Conservation (phyloP, 1,284 basidiomycete genomes). For the Inonotus obliquus region DNA sequence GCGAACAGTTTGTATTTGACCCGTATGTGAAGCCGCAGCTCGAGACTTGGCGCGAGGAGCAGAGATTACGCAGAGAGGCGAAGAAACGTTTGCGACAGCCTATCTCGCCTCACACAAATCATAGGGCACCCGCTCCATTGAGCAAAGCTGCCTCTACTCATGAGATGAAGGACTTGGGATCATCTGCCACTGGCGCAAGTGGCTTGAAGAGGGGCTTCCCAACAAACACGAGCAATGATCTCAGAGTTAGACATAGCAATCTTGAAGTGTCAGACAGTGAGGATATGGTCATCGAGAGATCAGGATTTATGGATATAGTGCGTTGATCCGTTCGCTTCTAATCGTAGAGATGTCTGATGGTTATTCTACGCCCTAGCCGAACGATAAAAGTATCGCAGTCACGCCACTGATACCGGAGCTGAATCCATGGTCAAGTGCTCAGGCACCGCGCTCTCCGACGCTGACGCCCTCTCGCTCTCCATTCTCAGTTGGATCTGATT, state of each 20-base stretch:
- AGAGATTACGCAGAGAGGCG: neutral
- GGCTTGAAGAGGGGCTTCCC: neutral
- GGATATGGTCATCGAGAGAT: neutral
- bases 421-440: neutral
- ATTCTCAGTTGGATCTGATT: conserved; percentile 4
- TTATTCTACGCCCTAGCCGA: neutral
- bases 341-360: neutral
- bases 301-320: neutral
- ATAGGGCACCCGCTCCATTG: neutral
- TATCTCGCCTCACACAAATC: neutral
- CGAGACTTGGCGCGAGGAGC: conserved; percentile 8
- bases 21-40: conserved; percentile 8
- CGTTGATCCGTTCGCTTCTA: neutral
- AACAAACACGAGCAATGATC: neutral
- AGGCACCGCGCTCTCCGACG: conserved; percentile 1
- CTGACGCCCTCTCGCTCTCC: conserved; percentile 5
- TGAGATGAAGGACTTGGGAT: neutral
- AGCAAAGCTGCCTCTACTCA: neutral
- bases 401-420: neutral
- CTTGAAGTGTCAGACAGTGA: neutral
- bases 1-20: conserved; percentile 10
- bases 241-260: neutral
- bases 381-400: neutral
- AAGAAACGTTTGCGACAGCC: neutral
- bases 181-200: neutral